Conservation (phyloP, 2,329 filamentous ascomycete genomes). For the Byssochlamys sp. region DNA sequence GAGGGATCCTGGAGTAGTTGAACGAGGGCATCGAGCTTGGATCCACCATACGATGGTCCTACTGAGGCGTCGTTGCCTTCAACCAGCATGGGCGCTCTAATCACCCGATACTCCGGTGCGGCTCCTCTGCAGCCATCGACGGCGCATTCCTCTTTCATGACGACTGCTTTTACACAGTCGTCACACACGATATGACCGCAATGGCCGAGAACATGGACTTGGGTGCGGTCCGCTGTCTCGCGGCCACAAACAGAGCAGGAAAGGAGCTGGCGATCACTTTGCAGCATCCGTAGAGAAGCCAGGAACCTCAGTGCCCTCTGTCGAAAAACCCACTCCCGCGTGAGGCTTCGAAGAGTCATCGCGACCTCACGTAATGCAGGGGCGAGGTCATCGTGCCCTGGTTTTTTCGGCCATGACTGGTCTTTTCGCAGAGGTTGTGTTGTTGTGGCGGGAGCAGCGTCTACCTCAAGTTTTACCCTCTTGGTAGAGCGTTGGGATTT, state of each 20-base stretch:
- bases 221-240: slow-evolving; percentile 15
- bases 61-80: slow-evolving; percentile 14
- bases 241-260: slow-evolving; percentile 26
- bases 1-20: slow-evolving; percentile 29
- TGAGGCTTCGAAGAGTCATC: slow-evolving; percentile 10
- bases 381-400: slow-evolving; percentile 9
- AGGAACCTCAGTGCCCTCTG: slow-evolving; percentile 17
- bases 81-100: slow-evolving; percentile 30
- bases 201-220: slow-evolving; percentile 34
- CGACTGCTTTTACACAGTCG: slow-evolving; percentile 23
- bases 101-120: slow-evolving; percentile 31
- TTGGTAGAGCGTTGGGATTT: not conserved
- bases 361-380: slow-evolving; percentile 12
- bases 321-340: slow-evolving; percentile 15
- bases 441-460: not conserved
- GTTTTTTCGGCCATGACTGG: slow-evolving; percentile 1
- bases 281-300: slow-evolving; percentile 11
- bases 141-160: slow-evolving; percentile 27
- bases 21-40: slow-evolving; percentile 41
- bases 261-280: slow-evolving; percentile 6
- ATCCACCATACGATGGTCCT: slow-evolving; percentile 26
- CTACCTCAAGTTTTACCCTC: not conserved
- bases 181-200: slow-evolving; percentile 47
- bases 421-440: not conserved
- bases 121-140: slow-evolving; percentile 32